Base-by-base conservation (phyloP, 139 green algal species). In the Coelastrella sp. region DNA sequence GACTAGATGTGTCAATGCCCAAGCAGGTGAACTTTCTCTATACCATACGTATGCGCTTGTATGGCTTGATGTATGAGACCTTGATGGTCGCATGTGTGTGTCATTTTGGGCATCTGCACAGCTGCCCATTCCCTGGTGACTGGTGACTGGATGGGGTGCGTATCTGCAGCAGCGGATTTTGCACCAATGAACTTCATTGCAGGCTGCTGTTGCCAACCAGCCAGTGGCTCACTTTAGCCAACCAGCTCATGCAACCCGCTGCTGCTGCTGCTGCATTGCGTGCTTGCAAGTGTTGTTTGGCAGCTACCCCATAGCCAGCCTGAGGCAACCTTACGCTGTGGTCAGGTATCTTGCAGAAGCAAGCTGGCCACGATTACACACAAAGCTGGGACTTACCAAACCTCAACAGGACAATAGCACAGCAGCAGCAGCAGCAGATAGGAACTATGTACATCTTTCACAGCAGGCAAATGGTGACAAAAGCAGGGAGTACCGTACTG, bases 251-350 rank as follows among this genome's bases (percentile, higher is more conserved):
- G n/a, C n/a, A n/a, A n/a, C n/a, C n/a, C n/a, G n/a, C n/a, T n/a
- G n/a, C n/a, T n/a, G n/a, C n/a, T n/a, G n/a, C n/a, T n/a, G n/a
- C n/a, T n/a, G n/a, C n/a, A n/a, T n/a, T n/a, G 60, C 60, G 15
- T 34, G 15, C 4, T 34, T 69, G 45, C 81, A 95, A 90, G 84
- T 94, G 32, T 80, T 95, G 63, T 95, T 87, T 78, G 92, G 92
- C 62, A 88, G 77, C 79, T 93, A 86, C 43, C 92, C 92, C 35
- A 95, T 95, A 32, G 92, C 92, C 21, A 83, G 83, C 68, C 92
- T 88, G 71, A 82, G 92, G 21, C 87, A 94, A 38, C 90, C 89
- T 8, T 95, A 95, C 85, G 60, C 73, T 0, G 90, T 95, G 4
- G 83, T 95, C 11, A 27, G 62, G 13, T 95, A 92, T 88, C 86